phyloP scores from a whole-genome alignment of 495 filamentous ascomycete genomes.

The Penicillium ochrochloron region DNA sequence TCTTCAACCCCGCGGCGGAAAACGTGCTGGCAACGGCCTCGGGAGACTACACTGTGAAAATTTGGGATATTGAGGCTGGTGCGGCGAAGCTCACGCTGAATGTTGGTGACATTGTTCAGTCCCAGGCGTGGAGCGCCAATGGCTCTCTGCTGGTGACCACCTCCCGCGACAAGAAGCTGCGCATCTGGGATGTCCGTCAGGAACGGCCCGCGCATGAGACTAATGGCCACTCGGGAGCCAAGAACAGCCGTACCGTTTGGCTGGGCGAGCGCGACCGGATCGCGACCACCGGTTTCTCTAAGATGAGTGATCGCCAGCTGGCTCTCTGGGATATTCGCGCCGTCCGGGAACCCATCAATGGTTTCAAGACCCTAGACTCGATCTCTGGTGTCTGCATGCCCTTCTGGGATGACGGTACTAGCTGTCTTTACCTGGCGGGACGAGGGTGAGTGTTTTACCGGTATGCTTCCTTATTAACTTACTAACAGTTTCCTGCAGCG shows the following conservation, averaged over 20 bases:
- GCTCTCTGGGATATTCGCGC: constrained; percentile 92
- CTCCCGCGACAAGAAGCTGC: constrained; percentile 95
- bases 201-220: constrained; percentile 85
- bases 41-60: constrained; percentile 91
- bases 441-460: constrained; percentile 72
- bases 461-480: not conserved
- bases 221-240: constrained; percentile 86
- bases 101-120: constrained; percentile 90
- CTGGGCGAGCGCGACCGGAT: constrained; percentile 94
- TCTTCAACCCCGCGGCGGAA: constrained; percentile 96
- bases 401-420: constrained; percentile 97
- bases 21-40: constrained; percentile 95
- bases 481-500: constrained; percentile 55
- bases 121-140: constrained; percentile 92
- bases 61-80: constrained; percentile 93
- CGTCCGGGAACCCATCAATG: constrained; percentile 79
- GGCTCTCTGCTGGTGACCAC: constrained; percentile 90
- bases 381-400: constrained; percentile 99
- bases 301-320: constrained; percentile 96
- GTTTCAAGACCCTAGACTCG: constrained; percentile 85
- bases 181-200: constrained; percentile 95
- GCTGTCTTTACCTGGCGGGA: constrained; percentile 90
- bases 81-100: constrained; percentile 72
- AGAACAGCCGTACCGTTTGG: constrained; percentile 96
- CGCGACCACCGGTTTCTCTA: constrained; percentile 94